Base-by-base conservation (phyloP, 2,329 filamentous ascomycete genomes). In the Botrytis aclada region DNA sequence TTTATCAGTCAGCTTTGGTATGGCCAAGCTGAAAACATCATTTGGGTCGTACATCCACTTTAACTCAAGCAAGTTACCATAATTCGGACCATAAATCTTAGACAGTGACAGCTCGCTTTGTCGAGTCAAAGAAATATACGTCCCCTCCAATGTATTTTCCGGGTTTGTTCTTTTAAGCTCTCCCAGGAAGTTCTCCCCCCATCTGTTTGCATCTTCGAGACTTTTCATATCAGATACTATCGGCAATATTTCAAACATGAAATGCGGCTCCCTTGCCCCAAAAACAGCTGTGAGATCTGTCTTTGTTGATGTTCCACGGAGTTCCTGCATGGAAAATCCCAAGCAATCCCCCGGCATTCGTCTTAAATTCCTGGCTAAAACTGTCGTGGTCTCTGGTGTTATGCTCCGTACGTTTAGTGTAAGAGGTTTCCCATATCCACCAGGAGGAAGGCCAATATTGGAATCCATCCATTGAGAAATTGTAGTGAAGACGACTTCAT, bases 221-320 rank as follows among this genome's bases (percentile, higher is more conserved):
- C 79, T 77, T 16, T 80, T 77, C 22, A 73, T 72, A 3, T 76
- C 74, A 12, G 69, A 60, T 7, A 78, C 76, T 39, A 76, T 76
- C 0, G 80, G 75, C 0, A 84, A 56, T 37, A 83, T 77, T 74
- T 84, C 82, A 9, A 84, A n/a, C 74, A 83, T 77, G 51, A 80
- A 78, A 73, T 84, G 82, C 20, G 80, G 78, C 1, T 77, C 73
- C 39, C 81, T 75, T 12, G 77, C 72, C 32, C 78, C 77, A 66
- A 82, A 81, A 2, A 83, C 78, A 0, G 81, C 79, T 10, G 77
- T 65, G 32, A 63, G 41, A 32, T 70, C 56, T 20, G 25, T 9
- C 8, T 43, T 73, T 5, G 79, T 76, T 6, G 78, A 74, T 34
- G 58, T 54, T 18, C 72, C 77, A 7, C 79, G 76, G 14, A 81